Evolutionary conservation across 768 basidiomycete species (phyloP).

Genomic region (Hebeloma cylindrosporum): DNA sequence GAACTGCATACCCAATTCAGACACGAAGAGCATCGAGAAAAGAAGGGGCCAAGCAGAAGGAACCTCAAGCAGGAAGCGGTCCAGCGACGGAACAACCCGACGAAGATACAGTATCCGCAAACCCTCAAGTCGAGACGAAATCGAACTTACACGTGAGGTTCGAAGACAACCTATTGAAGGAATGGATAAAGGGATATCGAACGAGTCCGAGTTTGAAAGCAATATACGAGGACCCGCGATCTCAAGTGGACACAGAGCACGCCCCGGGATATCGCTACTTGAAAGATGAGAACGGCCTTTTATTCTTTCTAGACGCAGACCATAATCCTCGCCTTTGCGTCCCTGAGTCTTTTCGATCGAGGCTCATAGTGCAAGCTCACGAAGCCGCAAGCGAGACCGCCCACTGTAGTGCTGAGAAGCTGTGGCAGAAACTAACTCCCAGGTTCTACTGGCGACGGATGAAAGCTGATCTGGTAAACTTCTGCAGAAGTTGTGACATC

Average conservation of each 20-base stretch:
- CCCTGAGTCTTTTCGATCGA: neutral
- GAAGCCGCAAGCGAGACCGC: slow-evolving; percentile 1
- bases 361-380: neutral
- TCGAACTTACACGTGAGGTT: neutral
- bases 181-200: neutral
- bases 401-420: neutral
- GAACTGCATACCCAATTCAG: too few relatives aligned
- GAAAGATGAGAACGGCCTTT: neutral
- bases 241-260: neutral
- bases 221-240: neutral
- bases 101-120: too few relatives aligned
- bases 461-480: neutral
- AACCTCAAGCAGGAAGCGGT: too few relatives aligned
- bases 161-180: neutral
- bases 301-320: slow-evolving; percentile 7
- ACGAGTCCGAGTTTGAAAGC: neutral
- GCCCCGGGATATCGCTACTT: neutral
- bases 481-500: slow-evolving; percentile 1
- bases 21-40: too few relatives aligned
- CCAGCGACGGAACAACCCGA: neutral
- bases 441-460: slow-evolving; percentile 9
- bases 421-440: neutral
- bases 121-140: too few relatives aligned
- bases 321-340: slow-evolving; percentile 3
- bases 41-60: neutral